These are phyloP conservation scores for Hyphopichia homilentoma DNA, from an alignment of 805 yeast species.

Conservation along the genomic window DNA sequence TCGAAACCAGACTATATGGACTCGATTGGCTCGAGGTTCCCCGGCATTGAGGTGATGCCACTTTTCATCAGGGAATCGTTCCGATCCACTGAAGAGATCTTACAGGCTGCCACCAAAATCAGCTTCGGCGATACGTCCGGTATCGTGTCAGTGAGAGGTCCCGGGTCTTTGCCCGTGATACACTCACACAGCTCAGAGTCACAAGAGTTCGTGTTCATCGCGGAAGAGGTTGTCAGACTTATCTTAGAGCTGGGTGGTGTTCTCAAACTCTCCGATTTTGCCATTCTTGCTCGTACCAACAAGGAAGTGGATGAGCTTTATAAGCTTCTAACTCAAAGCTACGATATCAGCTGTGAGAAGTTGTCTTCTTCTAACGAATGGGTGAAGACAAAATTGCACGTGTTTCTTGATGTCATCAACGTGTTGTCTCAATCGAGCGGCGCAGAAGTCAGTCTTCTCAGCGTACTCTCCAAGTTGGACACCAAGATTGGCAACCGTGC, in stretches of 20 bases:
- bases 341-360: conserved; percentile 42
- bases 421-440: conserved; percentile 33
- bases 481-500: conserved; percentile 14
- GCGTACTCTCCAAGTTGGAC: conserved; percentile 24
- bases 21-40: conserved; percentile 18
- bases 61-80: conserved; percentile 49
- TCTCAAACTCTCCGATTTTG: conserved; percentile 46
- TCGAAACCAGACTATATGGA: conserved; percentile 36
- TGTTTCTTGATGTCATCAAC: conserved; percentile 48
- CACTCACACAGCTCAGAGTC: conserved; percentile 10
- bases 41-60: conserved; percentile 17
- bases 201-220: conserved; percentile 43
- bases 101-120: conserved; percentile 37
- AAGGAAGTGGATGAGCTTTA: conserved; percentile 40
- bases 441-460: conserved; percentile 28
- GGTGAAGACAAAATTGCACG: conserved; percentile 42
- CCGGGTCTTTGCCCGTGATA: conserved; percentile 21
- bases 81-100: conserved; percentile 57
- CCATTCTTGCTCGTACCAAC: conserved; percentile 52
- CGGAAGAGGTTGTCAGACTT: conserved; percentile 41
- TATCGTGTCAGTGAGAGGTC: conserved; percentile 12
- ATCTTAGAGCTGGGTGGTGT: conserved; percentile 38
- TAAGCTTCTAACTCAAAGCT: conserved; percentile 27
- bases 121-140: not conserved
- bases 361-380: conserved; percentile 49